Evolutionary conservation across 192 early-diverging fungal genomes (phyloP).

Genomic region (Entrophospora sp.): DNA sequence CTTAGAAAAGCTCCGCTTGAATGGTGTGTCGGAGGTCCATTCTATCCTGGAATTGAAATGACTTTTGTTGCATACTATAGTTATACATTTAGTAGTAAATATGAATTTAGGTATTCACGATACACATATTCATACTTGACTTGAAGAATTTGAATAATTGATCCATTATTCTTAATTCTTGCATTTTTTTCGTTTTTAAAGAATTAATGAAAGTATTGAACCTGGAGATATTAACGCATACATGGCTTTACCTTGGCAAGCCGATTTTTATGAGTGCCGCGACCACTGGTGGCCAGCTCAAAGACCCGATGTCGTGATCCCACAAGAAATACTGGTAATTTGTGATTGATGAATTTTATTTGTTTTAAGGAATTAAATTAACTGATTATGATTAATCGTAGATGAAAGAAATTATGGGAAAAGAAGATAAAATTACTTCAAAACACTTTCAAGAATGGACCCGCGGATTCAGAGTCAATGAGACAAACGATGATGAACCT

Average conservation of each 20-base stretch:
- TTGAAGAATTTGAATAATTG: too few relatives aligned
- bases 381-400: too few relatives aligned
- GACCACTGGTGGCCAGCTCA: background rate
- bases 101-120: background rate
- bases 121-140: background rate
- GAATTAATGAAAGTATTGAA: background rate
- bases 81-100: background rate
- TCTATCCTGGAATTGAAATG: constrained; percentile 11
- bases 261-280: constrained; percentile 1
- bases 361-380: too few relatives aligned
- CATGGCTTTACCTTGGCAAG: constrained; percentile 8
- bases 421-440: background rate
- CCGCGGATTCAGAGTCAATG: background rate
- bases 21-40: constrained; percentile 8
- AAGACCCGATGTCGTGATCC: background rate
- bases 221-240: constrained; percentile 3
- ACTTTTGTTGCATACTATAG: background rate
- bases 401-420: too few relatives aligned
- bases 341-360: background rate
- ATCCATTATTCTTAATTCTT: too few relatives aligned
- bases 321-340: too few relatives aligned
- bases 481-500: background rate
- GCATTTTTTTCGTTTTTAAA: too few relatives aligned
- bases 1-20: background rate
- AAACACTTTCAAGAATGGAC: background rate